Evolutionary conservation across 139 green algal species (phyloP), one percentile per base, ranked within the genome.

Genomic region (Eudorina sp.): DNA sequence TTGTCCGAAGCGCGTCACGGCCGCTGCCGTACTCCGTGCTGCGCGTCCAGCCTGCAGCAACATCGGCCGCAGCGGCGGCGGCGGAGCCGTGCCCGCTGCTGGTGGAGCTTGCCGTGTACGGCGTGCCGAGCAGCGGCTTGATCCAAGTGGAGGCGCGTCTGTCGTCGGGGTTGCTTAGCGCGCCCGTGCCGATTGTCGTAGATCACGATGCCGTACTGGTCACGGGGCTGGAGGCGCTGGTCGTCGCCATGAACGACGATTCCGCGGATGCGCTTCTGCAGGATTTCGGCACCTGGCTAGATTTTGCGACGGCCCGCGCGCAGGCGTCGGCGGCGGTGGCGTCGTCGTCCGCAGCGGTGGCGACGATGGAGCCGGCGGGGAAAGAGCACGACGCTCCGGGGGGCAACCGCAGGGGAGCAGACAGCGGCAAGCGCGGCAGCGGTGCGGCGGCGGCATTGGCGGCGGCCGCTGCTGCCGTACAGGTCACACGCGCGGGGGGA

Each of bases 251-350:
- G 79, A 29, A 55, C 8, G 8, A 53, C n/a, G 60, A 27, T 16
- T 62, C 79, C n/a, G 60, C 79, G 29, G 60, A 86, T 14, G 79
- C 79, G 14, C 19, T 86, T 14, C 60, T 86, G 79, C 14, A 31
- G 27, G 79, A 86, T n/a, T 76, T 38, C 43, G 79, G 79, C 27
- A 34, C 60, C 0, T 86, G 79, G 79, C 60, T 86, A 31, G 79
- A 86, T 60, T 36, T 45, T 3, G 60, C n/a, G n/a, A 45, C 43
- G 16, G 60, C 43, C 3, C 53, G 38, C 27, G 58, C 27, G 53
- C 6, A n/a, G n/a, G n/a, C n/a, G n/a, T n/a, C n/a, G n/a, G n/a
- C n/a, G n/a, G n/a, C n/a, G n/a, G n/a, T n/a, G n/a, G n/a, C n/a
- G n/a, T n/a, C n/a, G n/a, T n/a, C n/a, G n/a, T n/a, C n/a, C n/a